Evolutionary conservation across 257 asterid species (phyloP), one percentile per base, ranked within the genome.

Genomic region (Solanum commersonii): DNA sequence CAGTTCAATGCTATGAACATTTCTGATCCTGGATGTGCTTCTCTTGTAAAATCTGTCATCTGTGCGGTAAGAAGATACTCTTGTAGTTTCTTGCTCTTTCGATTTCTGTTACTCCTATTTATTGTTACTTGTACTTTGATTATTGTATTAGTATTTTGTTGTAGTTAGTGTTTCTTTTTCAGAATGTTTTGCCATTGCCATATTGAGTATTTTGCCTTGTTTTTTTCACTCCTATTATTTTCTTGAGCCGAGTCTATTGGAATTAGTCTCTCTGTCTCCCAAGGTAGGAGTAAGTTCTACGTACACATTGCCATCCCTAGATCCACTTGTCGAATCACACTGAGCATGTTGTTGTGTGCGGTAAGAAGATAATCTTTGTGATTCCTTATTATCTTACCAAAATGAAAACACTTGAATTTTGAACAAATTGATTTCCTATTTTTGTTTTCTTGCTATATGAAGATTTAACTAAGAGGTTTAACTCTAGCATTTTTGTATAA

Each of bases 1-100:
- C 95, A 92, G 33, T 94, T 93, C 73, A 78, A 78, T 84, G 92
- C 92, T 2, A 91, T 95, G 94, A 96, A 94, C 31, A 86, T 96
- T 88, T 93, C 99, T 40, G 94, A 95, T 89, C 59, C 95, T 52
- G 87, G 34, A 44, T 96, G 99, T 87, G 95, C 98, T 92, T 90
- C 99, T 86, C 85, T 95, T 84, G 87, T 95, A 83, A 94, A 94
- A 91, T 94, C 98, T 33, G 84, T 94, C 77, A 89, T 95, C 88
- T 95, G 99, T 34, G 90, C 99, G 85, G 99, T 96, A 93, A 89
- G 95, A 79, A 88, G 42, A 9, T 37, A 33, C 13, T 68, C 37
- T 6, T 40, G 6, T 70, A 70, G 76, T 31, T 67, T 67, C 38
- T 15, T 70, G 76, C 76, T 29, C 38, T 15, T 29, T 29, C 6